These are phyloP conservation scores for Ceratocystis cacaofunesta DNA, from an alignment of 2,329 filamentous ascomycete species.

Conservation along the genomic window DNA sequence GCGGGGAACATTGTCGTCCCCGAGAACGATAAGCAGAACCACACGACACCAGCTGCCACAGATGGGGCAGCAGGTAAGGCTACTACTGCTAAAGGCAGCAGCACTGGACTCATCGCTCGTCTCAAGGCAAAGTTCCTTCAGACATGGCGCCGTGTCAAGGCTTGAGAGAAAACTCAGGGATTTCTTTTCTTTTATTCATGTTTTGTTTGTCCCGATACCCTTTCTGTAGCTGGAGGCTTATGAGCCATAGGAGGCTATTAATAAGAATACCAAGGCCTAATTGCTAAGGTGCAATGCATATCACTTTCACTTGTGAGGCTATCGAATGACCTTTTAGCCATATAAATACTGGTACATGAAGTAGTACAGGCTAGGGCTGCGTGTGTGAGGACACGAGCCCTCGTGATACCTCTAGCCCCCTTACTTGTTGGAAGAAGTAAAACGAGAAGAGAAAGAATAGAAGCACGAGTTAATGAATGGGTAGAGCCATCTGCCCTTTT, in stretches of 20 bases:
- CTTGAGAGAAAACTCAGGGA: background rate
- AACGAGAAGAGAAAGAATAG: too few species aligned
- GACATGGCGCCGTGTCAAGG: background rate
- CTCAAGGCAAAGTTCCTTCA: slow-evolving; percentile 1
- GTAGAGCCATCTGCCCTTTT: too few species aligned
- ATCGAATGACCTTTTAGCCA: too few species aligned
- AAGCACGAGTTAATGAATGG: too few species aligned
- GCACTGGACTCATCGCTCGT: background rate
- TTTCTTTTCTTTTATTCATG: background rate
- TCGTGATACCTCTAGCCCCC: too few species aligned
- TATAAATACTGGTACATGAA: too few species aligned
- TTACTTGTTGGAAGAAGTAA: too few species aligned
- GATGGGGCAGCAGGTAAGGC: slow-evolving; percentile 33
- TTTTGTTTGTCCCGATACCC: slow-evolving; percentile 5
- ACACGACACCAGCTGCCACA: slow-evolving; percentile 18
- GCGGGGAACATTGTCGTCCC: slow-evolving; percentile 39
- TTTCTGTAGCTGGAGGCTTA: background rate
- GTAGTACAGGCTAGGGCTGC: background rate
- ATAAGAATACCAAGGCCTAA: background rate
- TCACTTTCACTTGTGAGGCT: too few species aligned
- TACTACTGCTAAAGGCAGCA: slow-evolving; percentile 32
- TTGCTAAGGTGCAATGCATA: background rate
- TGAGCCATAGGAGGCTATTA: background rate
- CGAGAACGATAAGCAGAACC: slow-evolving; percentile 22
- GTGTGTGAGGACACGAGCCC: background rate